Evolutionary conservation across 139 green algal species (phyloP).

Genomic region (Chlamydomonas sphaeroides): DNA sequence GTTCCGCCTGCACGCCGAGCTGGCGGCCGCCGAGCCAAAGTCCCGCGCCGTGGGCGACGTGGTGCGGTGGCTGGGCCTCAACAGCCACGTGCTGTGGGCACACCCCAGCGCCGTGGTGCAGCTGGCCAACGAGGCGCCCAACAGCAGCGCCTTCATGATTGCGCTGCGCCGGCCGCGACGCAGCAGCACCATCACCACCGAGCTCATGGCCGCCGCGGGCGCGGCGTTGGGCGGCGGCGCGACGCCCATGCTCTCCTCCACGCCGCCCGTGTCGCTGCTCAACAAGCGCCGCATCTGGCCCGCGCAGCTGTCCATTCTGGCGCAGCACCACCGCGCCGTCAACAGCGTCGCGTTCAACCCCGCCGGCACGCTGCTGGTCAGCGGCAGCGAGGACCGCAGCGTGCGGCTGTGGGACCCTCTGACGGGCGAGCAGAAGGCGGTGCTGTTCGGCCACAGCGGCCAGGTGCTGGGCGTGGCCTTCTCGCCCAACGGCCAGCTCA

Average conservation of each 20-base stretch:
- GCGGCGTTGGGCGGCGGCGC: not conserved
- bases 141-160: conserved; percentile 21
- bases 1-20: conserved; percentile 32
- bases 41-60: conserved; percentile 33
- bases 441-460: conserved; percentile 38
- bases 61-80: conserved; percentile 34
- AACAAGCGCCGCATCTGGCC: conserved; percentile 38
- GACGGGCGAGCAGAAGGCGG: conserved; percentile 39
- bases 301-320: conserved; percentile 38
- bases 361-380: conserved; percentile 44
- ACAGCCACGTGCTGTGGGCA: conserved; percentile 27
- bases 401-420: conserved; percentile 48
- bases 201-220: not conserved
- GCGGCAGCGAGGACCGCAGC: conserved; percentile 34
- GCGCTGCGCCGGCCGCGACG: conserved; percentile 27
- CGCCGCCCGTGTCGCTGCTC: conserved; percentile 16
- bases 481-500: conserved; percentile 28
- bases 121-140: conserved; percentile 40
- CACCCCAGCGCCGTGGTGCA: conserved; percentile 25
- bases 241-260: no score
- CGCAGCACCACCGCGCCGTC: conserved; percentile 34
- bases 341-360: conserved; percentile 40
- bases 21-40: conserved; percentile 30
- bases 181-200: conserved; percentile 33
- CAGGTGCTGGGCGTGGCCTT: conserved; percentile 36